phyloP scores from a whole-genome alignment of 768 basidiomycete species.

The Roridomyces roridus region DNA sequence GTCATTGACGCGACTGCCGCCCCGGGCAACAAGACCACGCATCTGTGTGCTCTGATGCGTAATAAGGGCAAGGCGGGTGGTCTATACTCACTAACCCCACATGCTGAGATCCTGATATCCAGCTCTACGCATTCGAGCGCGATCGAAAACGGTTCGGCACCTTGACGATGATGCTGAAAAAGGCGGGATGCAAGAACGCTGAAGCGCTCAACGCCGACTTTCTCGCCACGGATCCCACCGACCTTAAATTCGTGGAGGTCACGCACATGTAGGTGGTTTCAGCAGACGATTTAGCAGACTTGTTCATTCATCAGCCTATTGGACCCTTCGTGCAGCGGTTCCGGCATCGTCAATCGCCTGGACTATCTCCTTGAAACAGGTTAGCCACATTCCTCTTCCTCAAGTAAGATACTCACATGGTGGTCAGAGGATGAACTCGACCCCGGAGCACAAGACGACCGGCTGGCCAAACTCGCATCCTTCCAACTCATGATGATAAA shows the following conservation, averaged over 20 bases:
- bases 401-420: conserved; percentile 7
- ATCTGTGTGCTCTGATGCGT: conserved; percentile 87
- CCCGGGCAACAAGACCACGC: conserved; percentile 97
- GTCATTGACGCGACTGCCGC: conserved; percentile 96
- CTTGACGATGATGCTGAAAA: conserved; percentile 84
- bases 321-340: conserved; percentile 96
- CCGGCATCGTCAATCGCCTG: conserved; percentile 89
- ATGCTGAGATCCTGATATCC: not conserved
- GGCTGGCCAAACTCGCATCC: conserved; percentile 81
- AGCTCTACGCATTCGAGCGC: conserved; percentile 90
- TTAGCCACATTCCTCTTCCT: conserved; percentile 33
- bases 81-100: too few relatives aligned
- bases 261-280: conserved; percentile 81
- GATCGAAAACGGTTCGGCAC: conserved; percentile 84
- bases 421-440: conserved; percentile 57
- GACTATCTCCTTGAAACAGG: conserved; percentile 84
- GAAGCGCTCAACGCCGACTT: conserved; percentile 83
- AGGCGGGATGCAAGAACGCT: conserved; percentile 84
- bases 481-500: conserved; percentile 93
- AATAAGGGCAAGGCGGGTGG: conserved; percentile 76
- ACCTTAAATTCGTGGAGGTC: conserved; percentile 64
- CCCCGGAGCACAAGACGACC: conserved; percentile 62
- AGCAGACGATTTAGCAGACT: not conserved
- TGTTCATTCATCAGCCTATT: conserved; percentile 62
- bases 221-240: conserved; percentile 72